A percentile compares a stretch with the other conserved stretches of the same genome.
phyloP scores from a whole-genome alignment of 148 eudicot genomes.

The Rhododendron mucronatum region DNA sequence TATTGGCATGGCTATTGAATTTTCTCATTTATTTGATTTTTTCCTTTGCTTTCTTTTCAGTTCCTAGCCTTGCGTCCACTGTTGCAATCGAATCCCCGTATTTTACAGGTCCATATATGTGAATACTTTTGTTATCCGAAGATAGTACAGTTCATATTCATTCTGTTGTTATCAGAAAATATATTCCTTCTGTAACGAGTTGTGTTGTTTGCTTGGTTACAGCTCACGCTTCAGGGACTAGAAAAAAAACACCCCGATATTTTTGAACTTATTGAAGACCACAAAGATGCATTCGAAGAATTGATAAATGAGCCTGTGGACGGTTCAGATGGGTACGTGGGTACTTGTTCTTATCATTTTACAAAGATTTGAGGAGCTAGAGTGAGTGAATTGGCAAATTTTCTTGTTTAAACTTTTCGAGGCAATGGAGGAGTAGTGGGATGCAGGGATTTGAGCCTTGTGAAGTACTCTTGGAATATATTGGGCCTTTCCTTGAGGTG shows the following conservation, averaged over 20 bases:
- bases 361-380: not conserved
- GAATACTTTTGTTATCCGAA: not conserved
- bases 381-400: not conserved
- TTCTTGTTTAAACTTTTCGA: not conserved
- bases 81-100: constrained; percentile 92
- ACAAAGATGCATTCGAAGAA: constrained; percentile 84
- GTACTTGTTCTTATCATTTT: not conserved
- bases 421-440: too few relatives aligned
- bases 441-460: not conserved
- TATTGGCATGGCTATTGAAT: not conserved
- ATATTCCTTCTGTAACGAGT: not conserved
- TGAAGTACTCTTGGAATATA: not conserved
- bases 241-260: constrained; percentile 91
- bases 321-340: constrained; percentile 79
- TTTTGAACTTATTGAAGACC: constrained; percentile 74
- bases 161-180: not conserved
- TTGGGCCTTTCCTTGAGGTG: not conserved
- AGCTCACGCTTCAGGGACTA: constrained; percentile 98
- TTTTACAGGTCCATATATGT: constrained; percentile 56
- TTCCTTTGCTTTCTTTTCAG: constrained; percentile 32
- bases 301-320: constrained; percentile 88
- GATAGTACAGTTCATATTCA: not conserved
- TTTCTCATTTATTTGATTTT: constrained; percentile 6
- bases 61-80: constrained; percentile 81
- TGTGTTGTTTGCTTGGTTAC: constrained; percentile 17